These are phyloP conservation scores for Rhizopus arrhizus DNA, from an alignment of 371 early-diverging fungal species.

Conservation along the genomic window DNA sequence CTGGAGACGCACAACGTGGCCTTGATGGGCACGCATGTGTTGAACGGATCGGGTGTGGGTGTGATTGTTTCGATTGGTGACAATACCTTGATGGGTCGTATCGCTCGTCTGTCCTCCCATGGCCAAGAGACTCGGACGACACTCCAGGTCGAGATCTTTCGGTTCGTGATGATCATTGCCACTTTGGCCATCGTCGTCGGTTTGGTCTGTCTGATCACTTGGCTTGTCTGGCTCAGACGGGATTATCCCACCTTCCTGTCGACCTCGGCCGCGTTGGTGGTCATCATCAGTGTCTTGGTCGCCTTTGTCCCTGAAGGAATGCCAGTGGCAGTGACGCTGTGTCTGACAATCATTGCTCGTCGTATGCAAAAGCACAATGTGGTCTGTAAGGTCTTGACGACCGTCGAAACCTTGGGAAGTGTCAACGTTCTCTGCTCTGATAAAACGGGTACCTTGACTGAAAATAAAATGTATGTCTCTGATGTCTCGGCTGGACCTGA, in stretches of 20 bases:
- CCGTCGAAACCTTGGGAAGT: slow-evolving; percentile 72
- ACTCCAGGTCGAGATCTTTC: slow-evolving; percentile 68
- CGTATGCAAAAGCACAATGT: slow-evolving; percentile 60
- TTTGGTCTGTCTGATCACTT: slow-evolving; percentile 34
- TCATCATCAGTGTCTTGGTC: slow-evolving; percentile 73
- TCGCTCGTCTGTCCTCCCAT: slow-evolving; percentile 59
- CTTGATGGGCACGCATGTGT: slow-evolving; percentile 66
- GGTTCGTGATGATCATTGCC: slow-evolving; percentile 71
- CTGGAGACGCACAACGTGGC: slow-evolving; percentile 71
- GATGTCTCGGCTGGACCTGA: slow-evolving; percentile 49
- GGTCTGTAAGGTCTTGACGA: slow-evolving; percentile 63
- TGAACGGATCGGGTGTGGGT: slow-evolving; percentile 65
- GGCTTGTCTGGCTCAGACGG: slow-evolving; percentile 43
- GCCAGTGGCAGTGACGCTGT: slow-evolving; percentile 58
- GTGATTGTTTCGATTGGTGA: slow-evolving; percentile 63
- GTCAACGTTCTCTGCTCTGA: slow-evolving; percentile 70
- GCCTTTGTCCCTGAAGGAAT: slow-evolving; percentile 71
- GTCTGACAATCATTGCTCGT: slow-evolving; percentile 58
- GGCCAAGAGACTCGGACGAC: slow-evolving; percentile 52
- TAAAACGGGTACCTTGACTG: slow-evolving; percentile 76
- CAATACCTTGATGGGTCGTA: slow-evolving; percentile 73
- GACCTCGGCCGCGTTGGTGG: slow-evolving; percentile 62
- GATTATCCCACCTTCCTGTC: slow-evolving; percentile 57
- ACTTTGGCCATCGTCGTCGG: slow-evolving; percentile 57
- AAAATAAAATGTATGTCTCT: slow-evolving; percentile 64